These are phyloP conservation scores for Imleria badia DNA, from an alignment of 768 basidiomycete genomes.

Conservation along the genomic window DNA sequence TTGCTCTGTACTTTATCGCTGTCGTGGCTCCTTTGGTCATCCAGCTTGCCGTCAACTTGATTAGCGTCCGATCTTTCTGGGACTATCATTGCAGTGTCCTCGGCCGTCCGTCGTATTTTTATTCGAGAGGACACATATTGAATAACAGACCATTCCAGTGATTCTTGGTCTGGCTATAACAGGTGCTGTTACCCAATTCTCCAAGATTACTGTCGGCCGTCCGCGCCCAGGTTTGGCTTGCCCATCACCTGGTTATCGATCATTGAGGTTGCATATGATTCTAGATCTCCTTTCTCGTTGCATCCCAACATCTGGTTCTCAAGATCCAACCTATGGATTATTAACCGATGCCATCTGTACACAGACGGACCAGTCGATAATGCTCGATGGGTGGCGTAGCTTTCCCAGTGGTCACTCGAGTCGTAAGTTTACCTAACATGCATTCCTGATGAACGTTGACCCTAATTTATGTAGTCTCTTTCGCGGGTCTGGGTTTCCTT, in stretches of 20 bases:
- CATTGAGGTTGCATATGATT: not conserved
- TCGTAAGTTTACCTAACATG: conserved; percentile 43
- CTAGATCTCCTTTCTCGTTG: conserved; percentile 46
- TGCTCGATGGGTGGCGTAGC: conserved; percentile 87
- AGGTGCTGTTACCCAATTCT: conserved; percentile 79
- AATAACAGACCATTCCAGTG: conserved; percentile 40
- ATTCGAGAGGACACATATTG: conserved; percentile 21
- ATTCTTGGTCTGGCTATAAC: conserved; percentile 74
- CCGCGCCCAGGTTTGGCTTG: conserved; percentile 71
- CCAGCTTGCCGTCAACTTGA: conserved; percentile 64
- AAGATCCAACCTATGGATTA: conserved; percentile 71
- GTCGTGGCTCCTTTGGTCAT: conserved; percentile 67
- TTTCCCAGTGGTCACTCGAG: conserved; percentile 93
- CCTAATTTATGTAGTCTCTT: conserved; percentile 60
- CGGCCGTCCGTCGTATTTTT: conserved; percentile 39
- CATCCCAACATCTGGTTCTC: conserved; percentile 60
- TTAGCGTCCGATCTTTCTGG: conserved; percentile 84
- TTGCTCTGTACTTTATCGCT: conserved; percentile 53
- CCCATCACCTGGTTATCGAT: not conserved
- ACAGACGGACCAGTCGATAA: conserved; percentile 51
- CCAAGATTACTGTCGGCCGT: conserved; percentile 85
- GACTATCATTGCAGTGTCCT: conserved; percentile 73
- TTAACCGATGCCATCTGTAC: conserved; percentile 80
- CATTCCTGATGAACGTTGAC: not conserved
- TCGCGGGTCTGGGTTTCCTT: conserved; percentile 89